Conservation (phyloP, 2,329 filamentous ascomycete species). For the Tolypocladium guangdongense region DNA sequence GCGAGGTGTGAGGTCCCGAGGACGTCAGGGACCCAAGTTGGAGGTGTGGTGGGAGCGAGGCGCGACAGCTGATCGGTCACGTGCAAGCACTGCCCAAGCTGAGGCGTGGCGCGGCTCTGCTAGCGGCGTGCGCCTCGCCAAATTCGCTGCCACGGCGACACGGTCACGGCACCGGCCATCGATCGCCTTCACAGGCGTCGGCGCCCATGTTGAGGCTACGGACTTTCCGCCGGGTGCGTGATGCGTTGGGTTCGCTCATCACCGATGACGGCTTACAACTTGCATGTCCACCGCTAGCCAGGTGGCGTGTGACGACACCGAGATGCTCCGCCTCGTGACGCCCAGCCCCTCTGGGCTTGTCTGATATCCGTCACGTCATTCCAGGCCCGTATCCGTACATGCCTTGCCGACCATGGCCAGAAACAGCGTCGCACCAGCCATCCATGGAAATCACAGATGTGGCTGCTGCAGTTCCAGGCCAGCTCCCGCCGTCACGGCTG, state of each 20-base stretch:
- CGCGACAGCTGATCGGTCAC: slow-evolving; percentile 1
- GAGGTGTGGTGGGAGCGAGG: slow-evolving; percentile 7
- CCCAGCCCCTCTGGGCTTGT: neutral
- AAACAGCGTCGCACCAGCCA: neutral
- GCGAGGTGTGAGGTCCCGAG: slow-evolving; percentile 15
- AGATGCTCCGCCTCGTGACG: neutral
- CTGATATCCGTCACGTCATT: neutral
- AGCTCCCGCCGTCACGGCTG: neutral
- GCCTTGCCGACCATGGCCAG: neutral
- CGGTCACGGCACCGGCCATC: neutral
- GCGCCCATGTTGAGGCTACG: neutral
- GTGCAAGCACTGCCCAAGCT: neutral
- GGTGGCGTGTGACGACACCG: neutral
- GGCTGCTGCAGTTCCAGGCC: neutral
- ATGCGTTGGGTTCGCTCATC: neutral
- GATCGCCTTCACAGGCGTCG: neutral
- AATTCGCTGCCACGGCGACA: neutral
- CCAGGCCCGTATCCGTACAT: neutral
- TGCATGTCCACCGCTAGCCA: neutral
- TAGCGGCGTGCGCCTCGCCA: neutral
- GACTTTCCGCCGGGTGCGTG: neutral
- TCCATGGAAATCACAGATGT: neutral
- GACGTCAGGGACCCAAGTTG: slow-evolving; percentile 22
- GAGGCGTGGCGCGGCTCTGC: neutral
- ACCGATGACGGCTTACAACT: neutral